Conservation (phyloP, 108 stramenopile genomes). For the Nitzschia putrida region DNA sequence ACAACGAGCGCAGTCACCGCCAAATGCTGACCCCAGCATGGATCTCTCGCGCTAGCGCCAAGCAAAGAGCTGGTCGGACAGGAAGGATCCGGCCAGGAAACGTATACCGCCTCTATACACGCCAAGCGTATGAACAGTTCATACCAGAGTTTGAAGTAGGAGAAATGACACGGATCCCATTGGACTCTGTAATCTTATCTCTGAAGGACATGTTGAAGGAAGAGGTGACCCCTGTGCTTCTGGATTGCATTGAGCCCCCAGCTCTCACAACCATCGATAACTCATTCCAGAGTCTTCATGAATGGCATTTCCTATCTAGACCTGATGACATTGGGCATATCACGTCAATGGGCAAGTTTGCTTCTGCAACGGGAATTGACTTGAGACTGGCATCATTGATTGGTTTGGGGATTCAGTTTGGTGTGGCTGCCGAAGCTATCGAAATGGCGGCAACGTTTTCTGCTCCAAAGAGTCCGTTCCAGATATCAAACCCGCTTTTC, state of each 20-base stretch:
- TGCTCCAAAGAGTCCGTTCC: conserved; percentile 76
- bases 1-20: conserved; percentile 69
- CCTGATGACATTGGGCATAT: conserved; percentile 70
- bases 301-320: conserved; percentile 59
- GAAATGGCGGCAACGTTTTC: conserved; percentile 79
- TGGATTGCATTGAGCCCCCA: conserved; percentile 84
- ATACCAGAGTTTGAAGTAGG: conserved; percentile 76
- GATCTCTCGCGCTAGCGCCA: conserved; percentile 88
- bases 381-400: conserved; percentile 71
- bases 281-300: conserved; percentile 72
- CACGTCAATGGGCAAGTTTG: conserved; percentile 72
- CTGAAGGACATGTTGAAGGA: conserved; percentile 74
- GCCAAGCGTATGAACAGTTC: conserved; percentile 53
- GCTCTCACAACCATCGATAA: conserved; percentile 64
- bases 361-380: conserved; percentile 76
- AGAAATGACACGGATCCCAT: conserved; percentile 79
- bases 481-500: conserved; percentile 68
- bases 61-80: conserved; percentile 94
- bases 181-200: conserved; percentile 74
- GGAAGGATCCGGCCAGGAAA: conserved; percentile 87
- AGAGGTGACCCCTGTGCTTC: conserved; percentile 66
- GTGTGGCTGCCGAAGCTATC: conserved; percentile 78
- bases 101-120: conserved; percentile 88
- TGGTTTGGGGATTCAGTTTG: conserved; percentile 86
- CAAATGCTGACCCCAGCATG: conserved; percentile 84